Conservation (phyloP, 768 basidiomycete genomes). For the Xerocomus spinulosus region DNA sequence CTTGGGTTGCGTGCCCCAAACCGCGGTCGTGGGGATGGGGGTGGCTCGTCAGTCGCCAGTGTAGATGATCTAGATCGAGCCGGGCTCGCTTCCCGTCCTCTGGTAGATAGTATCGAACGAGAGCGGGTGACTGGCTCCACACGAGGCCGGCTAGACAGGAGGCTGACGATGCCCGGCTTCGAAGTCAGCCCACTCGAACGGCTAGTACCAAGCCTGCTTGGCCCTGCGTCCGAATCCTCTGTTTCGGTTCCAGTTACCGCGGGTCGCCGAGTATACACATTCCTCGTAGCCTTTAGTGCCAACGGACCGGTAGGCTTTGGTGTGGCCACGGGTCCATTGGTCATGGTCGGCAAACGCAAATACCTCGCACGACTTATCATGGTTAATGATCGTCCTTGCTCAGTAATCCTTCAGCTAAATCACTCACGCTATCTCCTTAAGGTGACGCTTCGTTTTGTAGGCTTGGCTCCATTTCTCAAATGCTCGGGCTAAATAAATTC, state of each 20-base stretch:
- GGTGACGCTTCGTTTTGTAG: conserved; percentile 64
- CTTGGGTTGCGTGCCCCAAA: conserved; percentile 37
- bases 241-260: conserved; percentile 27
- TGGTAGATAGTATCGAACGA: conserved; percentile 24
- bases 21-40: conserved; percentile 31
- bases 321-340: conserved; percentile 34
- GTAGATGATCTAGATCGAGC: conserved; percentile 27
- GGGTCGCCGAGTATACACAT: conserved; percentile 28
- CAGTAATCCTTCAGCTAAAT: conserved; percentile 7
- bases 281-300: conserved; percentile 28
- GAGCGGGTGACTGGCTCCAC: conserved; percentile 24
- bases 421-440: conserved; percentile 82
- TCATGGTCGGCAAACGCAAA: conserved; percentile 62
- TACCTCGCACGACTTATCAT: conserved; percentile 69
- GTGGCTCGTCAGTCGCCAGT: conserved; percentile 19
- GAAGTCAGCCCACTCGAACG: conserved; percentile 25
- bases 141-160: conserved; percentile 33
- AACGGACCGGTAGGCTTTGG: conserved; percentile 28
- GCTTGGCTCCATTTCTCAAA: conserved; percentile 66
- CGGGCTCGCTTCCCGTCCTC: conserved; percentile 31
- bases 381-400: conserved; percentile 25
- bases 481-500: conserved; percentile 37
- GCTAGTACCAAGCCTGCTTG: conserved; percentile 20
- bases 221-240: conserved; percentile 29
- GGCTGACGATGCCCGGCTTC: conserved; percentile 36